Conservation (phyloP, 495 filamentous ascomycete species). For the Tuber calosporum region DNA sequence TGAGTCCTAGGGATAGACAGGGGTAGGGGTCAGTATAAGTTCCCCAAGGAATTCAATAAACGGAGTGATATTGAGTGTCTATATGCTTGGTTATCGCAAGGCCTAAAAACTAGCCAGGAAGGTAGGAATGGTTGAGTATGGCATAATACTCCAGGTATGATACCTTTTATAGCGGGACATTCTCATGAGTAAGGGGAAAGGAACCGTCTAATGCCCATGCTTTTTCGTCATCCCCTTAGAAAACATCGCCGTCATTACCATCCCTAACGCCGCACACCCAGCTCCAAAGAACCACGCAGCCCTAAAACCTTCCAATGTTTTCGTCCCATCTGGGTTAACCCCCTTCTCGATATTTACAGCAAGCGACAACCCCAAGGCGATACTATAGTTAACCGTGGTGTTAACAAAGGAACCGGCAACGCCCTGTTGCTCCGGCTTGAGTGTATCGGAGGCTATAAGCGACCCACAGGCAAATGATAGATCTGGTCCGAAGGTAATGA, state of each 20-base stretch:
- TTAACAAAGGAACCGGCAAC: conserved; percentile 58
- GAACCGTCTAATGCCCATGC: conserved; percentile 14
- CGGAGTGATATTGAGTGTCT: background rate
- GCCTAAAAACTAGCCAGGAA: background rate
- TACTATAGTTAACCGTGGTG: conserved; percentile 60
- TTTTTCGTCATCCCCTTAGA: conserved; percentile 34
- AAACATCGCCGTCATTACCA: conserved; percentile 42
- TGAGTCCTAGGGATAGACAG: background rate
- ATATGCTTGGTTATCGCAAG: background rate
- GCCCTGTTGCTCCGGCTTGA: conserved; percentile 57
- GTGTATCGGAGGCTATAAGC: conserved; percentile 53
- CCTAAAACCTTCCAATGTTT: conserved; percentile 51
- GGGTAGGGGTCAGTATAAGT: background rate
- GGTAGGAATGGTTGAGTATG: background rate
- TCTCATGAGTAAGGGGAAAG: background rate
- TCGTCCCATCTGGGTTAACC: conserved; percentile 47
- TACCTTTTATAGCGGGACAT: background rate
- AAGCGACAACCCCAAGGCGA: conserved; percentile 59
- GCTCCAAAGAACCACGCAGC: conserved; percentile 55
- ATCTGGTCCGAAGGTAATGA: conserved; percentile 60
- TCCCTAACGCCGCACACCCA: conserved; percentile 48
- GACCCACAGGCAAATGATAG: conserved; percentile 56
- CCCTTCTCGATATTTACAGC: conserved; percentile 57
- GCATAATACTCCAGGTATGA: background rate
- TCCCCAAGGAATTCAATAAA: background rate